A percentile compares a stretch with the other conserved stretches of the same genome.
phyloP scores from a whole-genome alignment of 1,284 basidiomycete species.

The Heliocybe sulcata region DNA sequence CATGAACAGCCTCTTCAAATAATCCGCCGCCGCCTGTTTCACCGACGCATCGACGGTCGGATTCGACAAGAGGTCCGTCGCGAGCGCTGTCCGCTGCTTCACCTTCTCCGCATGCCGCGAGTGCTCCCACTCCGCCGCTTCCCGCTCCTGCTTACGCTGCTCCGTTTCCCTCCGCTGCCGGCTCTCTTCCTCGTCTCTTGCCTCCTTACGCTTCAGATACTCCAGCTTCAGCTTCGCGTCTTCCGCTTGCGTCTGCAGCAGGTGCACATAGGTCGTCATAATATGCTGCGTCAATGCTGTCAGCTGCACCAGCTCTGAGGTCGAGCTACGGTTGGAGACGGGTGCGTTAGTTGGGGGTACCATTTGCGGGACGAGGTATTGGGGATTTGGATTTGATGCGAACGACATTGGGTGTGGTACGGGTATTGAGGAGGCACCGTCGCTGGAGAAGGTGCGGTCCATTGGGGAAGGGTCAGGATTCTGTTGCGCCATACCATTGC shows the following conservation, averaged over 20 bases:
- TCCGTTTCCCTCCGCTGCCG: conserved; percentile 37
- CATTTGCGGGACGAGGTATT: neutral
- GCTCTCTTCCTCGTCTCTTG: conserved; percentile 53
- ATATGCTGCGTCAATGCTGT: conserved; percentile 45
- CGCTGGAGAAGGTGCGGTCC: neutral
- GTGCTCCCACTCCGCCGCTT: conserved; percentile 44
- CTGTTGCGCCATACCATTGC: neutral
- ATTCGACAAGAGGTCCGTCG: conserved; percentile 53
- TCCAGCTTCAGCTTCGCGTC: conserved; percentile 36
- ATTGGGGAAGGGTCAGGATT: neutral
- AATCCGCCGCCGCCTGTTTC: conserved; percentile 60
- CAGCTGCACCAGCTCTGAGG: conserved; percentile 31
- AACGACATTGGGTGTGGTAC: neutral
- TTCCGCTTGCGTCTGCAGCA: conserved; percentile 27
- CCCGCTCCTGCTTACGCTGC: conserved; percentile 37
- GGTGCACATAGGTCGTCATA: conserved; percentile 47
- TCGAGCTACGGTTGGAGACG: neutral
- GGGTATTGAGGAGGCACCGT: neutral
- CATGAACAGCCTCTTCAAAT: conserved; percentile 50
- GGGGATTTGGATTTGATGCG: neutral
- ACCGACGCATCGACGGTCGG: conserved; percentile 45
- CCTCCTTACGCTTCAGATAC: conserved; percentile 53
- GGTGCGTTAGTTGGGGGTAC: neutral
- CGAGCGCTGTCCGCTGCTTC: conserved; percentile 56
- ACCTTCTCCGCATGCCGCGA: conserved; percentile 39